A percentile compares a stretch with the other conserved stretches of the same genome.
Evolutionary conservation across 2,329 filamentous ascomycete genomes (phyloP).

Genomic region (Neonectria ditissima): DNA sequence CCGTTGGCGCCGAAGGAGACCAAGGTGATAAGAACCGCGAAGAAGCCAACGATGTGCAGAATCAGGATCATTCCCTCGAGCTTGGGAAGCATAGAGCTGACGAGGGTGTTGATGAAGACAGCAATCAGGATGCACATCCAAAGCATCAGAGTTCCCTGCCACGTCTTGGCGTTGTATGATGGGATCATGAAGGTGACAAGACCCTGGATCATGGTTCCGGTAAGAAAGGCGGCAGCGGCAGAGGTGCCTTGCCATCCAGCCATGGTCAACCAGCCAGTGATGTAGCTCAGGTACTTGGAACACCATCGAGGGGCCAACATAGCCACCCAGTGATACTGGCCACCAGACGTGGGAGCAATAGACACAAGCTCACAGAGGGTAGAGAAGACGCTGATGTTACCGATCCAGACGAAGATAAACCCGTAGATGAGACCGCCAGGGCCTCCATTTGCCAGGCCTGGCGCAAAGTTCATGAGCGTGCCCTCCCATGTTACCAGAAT

Average conservation of each 20-base stretch:
- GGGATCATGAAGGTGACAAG: constrained; percentile 36
- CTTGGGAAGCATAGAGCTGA: constrained; percentile 47
- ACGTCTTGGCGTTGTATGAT: constrained; percentile 35
- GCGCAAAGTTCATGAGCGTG: constrained; percentile 43
- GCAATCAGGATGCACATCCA: constrained; percentile 57
- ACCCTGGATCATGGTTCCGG: constrained; percentile 45
- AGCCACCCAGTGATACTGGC: constrained; percentile 5
- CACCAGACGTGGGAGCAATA: constrained; percentile 8
- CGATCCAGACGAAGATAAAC: constrained; percentile 61
- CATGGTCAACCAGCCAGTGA: constrained; percentile 43
- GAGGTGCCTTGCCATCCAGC: constrained; percentile 44
- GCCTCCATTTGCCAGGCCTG: constrained; percentile 40
- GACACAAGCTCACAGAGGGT: constrained; percentile 15
- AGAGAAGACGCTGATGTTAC: constrained; percentile 45
- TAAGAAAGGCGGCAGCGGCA: constrained; percentile 39
- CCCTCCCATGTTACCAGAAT: constrained; percentile 46
- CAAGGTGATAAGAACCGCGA: constrained; percentile 54
- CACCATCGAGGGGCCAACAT: constrained; percentile 4
- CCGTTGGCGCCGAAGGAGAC: constrained; percentile 46
- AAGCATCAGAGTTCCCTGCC: constrained; percentile 47
- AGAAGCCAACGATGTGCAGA: constrained; percentile 59
- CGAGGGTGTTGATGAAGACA: constrained; percentile 52
- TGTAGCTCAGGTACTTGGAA: constrained; percentile 26
- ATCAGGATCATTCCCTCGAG: constrained; percentile 57
- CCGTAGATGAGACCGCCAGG: constrained; percentile 58